A percentile compares a stretch with the other conserved stretches of the same genome.
phyloP scores from a whole-genome alignment of 768 basidiomycete genomes.

The Filobasidium floriforme region DNA sequence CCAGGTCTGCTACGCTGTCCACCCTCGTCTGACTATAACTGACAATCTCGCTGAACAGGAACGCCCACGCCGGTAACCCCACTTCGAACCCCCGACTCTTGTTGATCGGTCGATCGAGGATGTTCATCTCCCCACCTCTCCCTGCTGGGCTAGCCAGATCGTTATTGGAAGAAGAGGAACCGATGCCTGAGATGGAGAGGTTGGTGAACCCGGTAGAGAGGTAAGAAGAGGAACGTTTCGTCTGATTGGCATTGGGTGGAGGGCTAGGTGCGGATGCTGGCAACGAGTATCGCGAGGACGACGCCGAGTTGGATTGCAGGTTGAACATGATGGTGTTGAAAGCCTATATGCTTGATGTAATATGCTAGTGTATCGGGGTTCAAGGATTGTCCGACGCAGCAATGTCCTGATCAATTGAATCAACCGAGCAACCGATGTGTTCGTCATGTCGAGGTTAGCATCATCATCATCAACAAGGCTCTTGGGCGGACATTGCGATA shows the following conservation, averaged over 20 bases:
- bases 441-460: no score
- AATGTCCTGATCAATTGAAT: no score
- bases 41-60: constrained; percentile 86
- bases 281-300: constrained; percentile 30
- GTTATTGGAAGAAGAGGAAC: constrained; percentile 4
- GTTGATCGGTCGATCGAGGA: constrained; percentile 83
- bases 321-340: constrained; percentile 16
- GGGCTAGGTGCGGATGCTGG: constrained; percentile 17
- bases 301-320: constrained; percentile 13
- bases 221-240: constrained; percentile 27
- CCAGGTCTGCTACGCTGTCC: constrained; percentile 87
- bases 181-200: constrained; percentile 16
- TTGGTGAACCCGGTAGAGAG: constrained; percentile 25
- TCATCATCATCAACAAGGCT: no score
- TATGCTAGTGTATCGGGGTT: no score
- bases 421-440: no score
- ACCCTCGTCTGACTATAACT: constrained; percentile 96
- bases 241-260: constrained; percentile 16
- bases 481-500: no score
- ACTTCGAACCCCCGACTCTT: constrained; percentile 80
- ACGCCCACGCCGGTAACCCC: constrained; percentile 71
- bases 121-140: constrained; percentile 46
- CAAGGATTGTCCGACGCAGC: no score
- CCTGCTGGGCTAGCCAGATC: constrained; percentile 17
- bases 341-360: background rate